Percentiles rank a stretch among this genome's conserved stretches.
phyloP scores from a whole-genome alignment of 2,329 filamentous ascomycete species.

The Ramularia endophylla region DNA sequence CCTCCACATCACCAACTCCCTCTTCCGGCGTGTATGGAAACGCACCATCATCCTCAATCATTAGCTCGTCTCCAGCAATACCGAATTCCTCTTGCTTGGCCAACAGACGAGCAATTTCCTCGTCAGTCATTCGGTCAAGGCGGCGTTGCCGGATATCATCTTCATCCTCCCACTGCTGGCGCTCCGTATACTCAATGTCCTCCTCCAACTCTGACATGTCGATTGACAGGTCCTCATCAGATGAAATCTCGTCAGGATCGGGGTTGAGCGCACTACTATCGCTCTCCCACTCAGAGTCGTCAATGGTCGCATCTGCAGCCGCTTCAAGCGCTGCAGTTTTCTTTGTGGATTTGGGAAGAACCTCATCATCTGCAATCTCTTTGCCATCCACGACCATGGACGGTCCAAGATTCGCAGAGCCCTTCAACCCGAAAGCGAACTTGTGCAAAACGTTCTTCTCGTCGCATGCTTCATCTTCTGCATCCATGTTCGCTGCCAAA shows the following conservation, averaged over 20 bases:
- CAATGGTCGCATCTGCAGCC: constrained; percentile 9
- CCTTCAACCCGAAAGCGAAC: constrained; percentile 1
- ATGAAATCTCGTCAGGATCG: constrained; percentile 29
- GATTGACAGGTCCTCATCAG: constrained; percentile 34
- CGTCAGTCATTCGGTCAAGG: constrained; percentile 48
- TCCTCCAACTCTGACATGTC: constrained; percentile 32
- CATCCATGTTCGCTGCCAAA: constrained; percentile 39
- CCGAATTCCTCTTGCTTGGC: constrained; percentile 60
- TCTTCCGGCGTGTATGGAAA: constrained; percentile 14
- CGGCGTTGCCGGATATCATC: constrained; percentile 37
- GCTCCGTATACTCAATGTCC: constrained; percentile 29
- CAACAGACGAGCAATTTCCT: constrained; percentile 55
- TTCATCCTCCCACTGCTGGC: constrained; percentile 34
- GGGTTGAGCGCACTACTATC: constrained; percentile 17
- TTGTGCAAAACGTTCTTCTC: no score
- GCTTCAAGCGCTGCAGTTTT: constrained; percentile 1
- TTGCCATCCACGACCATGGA: constrained; percentile 26
- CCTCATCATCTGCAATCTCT: constrained; percentile 25
- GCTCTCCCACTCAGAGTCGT: constrained; percentile 15
- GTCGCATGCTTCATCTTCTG: constrained; percentile 10
- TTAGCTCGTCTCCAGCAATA: constrained; percentile 52
- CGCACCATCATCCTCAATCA: constrained; percentile 44
- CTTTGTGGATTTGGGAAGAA: constrained; percentile 18
- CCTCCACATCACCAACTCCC: constrained; percentile 26
- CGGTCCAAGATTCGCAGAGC: constrained; percentile 15